Base-by-base conservation (phyloP, 73 alveolate species). In the Uronychia binucleata region DNA sequence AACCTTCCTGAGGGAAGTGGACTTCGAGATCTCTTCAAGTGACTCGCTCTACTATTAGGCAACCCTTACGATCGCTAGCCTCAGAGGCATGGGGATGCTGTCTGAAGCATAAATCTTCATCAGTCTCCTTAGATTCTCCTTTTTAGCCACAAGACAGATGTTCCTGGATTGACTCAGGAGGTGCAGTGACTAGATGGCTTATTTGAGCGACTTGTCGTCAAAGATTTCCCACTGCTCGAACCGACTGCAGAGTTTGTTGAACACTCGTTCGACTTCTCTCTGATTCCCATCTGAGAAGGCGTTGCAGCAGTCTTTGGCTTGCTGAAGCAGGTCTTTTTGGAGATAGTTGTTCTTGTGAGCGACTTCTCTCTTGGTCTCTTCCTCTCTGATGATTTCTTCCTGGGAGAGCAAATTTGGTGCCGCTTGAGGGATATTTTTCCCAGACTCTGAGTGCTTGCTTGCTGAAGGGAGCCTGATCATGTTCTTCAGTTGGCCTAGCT, bases 181-280 rank as follows among this genome's bases (percentile, higher is more conserved):
- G 31, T 74, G 34, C 57, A 83, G 1, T 19, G 77, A 28, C 29
- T 83, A 28, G 34, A 81, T 59, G 25, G 90, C 85, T 13, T 59
- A 28, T 1, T 26, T 1, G 14, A 83, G 74, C 29, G 75, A 81
- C 1, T 34, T 35, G 57, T 83, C 90, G 75, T 83, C 90, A 46
- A 83, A 83, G 26, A 83, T 31, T 33, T 83, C 90, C 90, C 90
- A 83, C 75, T 83, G 85, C 26, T 83, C 34, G 58, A 83, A 83
- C 26, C 90, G 82, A 1, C 78, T 33, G 1, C 33, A 31, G 31
- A 83, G 32, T 76, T 83, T 83, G 58, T 26, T 57, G 79, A 75
- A 83, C n/a, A 83, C 85, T 29, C 85, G 74, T 26, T 83, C 90
- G 33, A 83, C 33, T 26, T 83, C 90, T 83, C 75, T 83, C n/a